Percentiles rank a stretch among this genome's conserved stretches.
phyloP scores from a whole-genome alignment of 768 basidiomycete species.

The Clitopilus passeckerianus region DNA sequence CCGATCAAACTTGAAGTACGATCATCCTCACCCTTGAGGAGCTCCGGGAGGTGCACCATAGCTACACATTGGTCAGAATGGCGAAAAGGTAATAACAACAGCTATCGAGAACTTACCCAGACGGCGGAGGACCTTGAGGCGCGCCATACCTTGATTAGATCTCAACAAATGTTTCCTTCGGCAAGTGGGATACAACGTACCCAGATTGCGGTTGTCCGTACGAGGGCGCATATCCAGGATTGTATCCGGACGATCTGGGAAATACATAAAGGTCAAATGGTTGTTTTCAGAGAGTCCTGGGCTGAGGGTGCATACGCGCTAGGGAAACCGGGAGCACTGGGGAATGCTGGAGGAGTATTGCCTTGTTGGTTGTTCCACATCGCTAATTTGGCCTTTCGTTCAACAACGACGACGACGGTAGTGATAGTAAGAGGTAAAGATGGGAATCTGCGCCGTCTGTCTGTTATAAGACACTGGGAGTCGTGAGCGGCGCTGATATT shows the following conservation, averaged over 20 bases:
- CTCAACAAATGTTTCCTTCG: not conserved
- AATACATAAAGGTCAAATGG: not conserved
- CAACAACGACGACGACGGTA: not conserved
- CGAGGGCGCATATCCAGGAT: not conserved
- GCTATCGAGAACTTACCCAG: conserved; percentile 16
- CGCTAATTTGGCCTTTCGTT: not conserved
- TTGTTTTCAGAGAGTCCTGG: not conserved
- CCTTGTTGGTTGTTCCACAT: conserved; percentile 17
- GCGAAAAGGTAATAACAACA: not conserved
- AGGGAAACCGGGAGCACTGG: conserved; percentile 12
- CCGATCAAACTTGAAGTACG: not conserved
- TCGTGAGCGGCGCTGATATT: not conserved
- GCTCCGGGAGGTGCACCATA: not conserved
- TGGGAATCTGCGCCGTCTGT: not conserved
- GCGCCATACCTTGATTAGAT: conserved; percentile 16
- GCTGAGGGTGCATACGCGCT: conserved; percentile 4
- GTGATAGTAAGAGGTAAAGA: not conserved
- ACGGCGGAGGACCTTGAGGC: conserved; percentile 28
- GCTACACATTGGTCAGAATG: not conserved
- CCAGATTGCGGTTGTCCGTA: conserved; percentile 14
- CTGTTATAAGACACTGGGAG: not conserved
- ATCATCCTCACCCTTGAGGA: conserved; percentile 1
- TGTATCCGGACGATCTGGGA: not conserved
- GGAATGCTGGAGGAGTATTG: conserved; percentile 8
- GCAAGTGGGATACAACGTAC: conserved; percentile 10